Base-by-base conservation (phyloP, 106 monocot species). In the Agapanthus africanus region DNA sequence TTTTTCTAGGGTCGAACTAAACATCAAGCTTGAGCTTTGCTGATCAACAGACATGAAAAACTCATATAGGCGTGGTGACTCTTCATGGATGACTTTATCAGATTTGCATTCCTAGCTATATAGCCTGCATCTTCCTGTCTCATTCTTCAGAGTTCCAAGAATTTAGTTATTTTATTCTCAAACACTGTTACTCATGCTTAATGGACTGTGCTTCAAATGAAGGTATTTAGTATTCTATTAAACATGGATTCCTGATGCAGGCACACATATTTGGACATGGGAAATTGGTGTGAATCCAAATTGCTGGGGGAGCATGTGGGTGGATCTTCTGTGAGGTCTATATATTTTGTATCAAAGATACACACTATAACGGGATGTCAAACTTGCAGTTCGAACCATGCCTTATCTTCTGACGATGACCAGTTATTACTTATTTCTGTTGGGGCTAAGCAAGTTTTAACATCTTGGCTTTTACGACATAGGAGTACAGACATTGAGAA, bases 291-390 rank as follows among this genome's bases (percentile, higher is more conserved):
- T 39, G 69, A 69, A 37, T 90, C 97, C 13, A 87, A 77, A 59
- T 71, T 90, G 71, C 97, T 99, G 64, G 92, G 97, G 6, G 97
- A 99, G 63, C 92, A 99, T 85, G 87, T 92, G 56, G 92, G 92
- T 69, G 97, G 97, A 69, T 99, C 97, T 74, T 89, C 97, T 75
- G 97, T 99, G 42, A 82, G 97, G 70, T 87, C 85, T 27, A 73
- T 90, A 59, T 90, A 82, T 60, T 90, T 93, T 77, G 70, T 79
- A 47, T 80, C 92, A 71, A 82, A 67, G 68, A 75, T 68, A 14
- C 69, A 82, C 52, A 46, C 37, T 61, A 80, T 54, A 28, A n/a
- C 60, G 16, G 25, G 60, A 66, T 57, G 44, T 64, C 76, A 78
- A 84, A 74, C 18, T 18, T 66, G 63, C 28, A 26, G 18, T 69